Percentiles rank a stretch among this genome's conserved stretches.
These are phyloP conservation scores for Solanum dulcamara DNA, from an alignment of 257 asterid genomes.

Conservation along the genomic window DNA sequence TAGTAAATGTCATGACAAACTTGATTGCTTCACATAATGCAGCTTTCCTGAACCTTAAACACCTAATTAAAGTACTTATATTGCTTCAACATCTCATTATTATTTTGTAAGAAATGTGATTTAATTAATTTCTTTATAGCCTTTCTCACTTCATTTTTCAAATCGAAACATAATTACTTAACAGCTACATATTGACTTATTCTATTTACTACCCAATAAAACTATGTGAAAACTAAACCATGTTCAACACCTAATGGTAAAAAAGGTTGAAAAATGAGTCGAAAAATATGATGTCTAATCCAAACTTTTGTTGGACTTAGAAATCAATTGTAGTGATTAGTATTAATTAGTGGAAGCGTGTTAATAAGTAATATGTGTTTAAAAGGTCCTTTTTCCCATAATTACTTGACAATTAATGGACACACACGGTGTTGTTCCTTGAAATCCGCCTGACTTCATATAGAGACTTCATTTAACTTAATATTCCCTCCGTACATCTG, in stretches of 20 bases:
- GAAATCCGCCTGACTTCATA: not conserved
- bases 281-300: not conserved
- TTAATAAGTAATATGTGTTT: not conserved
- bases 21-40: not conserved
- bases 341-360: slow-evolving; percentile 2
- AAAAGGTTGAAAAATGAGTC: not conserved
- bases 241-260: not conserved
- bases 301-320: not conserved
- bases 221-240: not conserved
- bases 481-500: not conserved
- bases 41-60: not conserved
- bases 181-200: not conserved
- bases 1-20: not conserved
- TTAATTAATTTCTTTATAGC: not conserved
- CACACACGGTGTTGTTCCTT: slow-evolving; percentile 1
- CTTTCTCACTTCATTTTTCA: not conserved
- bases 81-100: not conserved
- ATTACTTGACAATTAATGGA: not conserved
- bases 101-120: not conserved
- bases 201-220: not conserved
- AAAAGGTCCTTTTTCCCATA: not conserved
- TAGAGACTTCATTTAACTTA: not conserved
- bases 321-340: not conserved
- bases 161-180: not conserved
- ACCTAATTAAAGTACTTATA: not conserved